Base-by-base conservation (phyloP, 257 asterid genomes). In the Petunia axillaris region DNA sequence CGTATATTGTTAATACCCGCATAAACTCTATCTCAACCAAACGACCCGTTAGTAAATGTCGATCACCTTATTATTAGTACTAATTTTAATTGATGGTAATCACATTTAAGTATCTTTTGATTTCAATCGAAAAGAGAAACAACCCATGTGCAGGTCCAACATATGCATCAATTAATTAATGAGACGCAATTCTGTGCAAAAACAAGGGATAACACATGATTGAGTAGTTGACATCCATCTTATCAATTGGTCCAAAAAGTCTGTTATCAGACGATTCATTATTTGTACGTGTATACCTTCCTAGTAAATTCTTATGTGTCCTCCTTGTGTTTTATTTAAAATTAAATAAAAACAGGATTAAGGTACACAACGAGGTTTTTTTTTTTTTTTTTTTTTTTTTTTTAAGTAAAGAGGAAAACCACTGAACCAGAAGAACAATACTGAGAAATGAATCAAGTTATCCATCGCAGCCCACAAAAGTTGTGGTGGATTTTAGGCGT, bases 81-180 rank as follows among this genome's bases (percentile, higher is more conserved):
- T 9, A 46, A 46, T 46, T 44, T 16, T 46, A 70, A 25, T 70
- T 58, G 77, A 46, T 25, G 41, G 10, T 46, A 46, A 25, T 46
- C 43, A 68, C 16, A 46, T 70, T 52, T 46, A 70, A 71, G 35
- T 5, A n/a, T 7, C 46, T 64, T 60, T 57, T 40, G 50, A 15
- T 35, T 53, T 52, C n/a, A 60, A 64, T 64, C 3, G 16, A 75
- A 46, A 55, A 74, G 76, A 57, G 85, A 80, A 77, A 83, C 88
- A 85, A 64, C 46, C 65, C 88, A 85, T 85, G 88, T 85, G 86
- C 78, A 10, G 14, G 15, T 40, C 81, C 74, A 77, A n/a, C 80
- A 64, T 54, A 59, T 53, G 76, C 35, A 54, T 80, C 84, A 78
- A 65, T 46, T 81, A 11, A 82, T 81, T 81, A 11, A 82, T 81